These are phyloP conservation scores for Nitzschia putrida DNA, from an alignment of 108 stramenopile species.

Conservation along the genomic window DNA sequence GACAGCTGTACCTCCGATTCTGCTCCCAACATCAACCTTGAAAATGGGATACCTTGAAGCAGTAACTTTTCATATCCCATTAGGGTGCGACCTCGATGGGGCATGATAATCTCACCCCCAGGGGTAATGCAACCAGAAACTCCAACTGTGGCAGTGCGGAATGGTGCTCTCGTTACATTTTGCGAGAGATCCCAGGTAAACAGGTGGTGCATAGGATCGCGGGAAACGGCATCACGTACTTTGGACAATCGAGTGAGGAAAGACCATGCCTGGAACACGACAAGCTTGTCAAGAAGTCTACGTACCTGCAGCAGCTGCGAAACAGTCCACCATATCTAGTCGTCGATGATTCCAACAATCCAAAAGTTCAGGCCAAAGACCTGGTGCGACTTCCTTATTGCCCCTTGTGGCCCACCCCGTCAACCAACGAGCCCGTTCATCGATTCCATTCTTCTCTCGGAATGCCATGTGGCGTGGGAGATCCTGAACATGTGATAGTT, in stretches of 20 bases:
- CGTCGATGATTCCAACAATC: slow-evolving; percentile 41
- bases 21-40: slow-evolving; percentile 62
- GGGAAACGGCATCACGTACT: slow-evolving; percentile 63
- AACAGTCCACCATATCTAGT: slow-evolving; percentile 58
- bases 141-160: slow-evolving; percentile 53
- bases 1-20: slow-evolving; percentile 81
- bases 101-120: slow-evolving; percentile 72
- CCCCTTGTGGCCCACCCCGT: slow-evolving; percentile 59
- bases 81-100: slow-evolving; percentile 62
- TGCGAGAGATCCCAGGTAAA: slow-evolving; percentile 81
- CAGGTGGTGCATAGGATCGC: slow-evolving; percentile 57
- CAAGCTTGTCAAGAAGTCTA: background rate
- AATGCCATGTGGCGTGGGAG: slow-evolving; percentile 50
- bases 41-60: slow-evolving; percentile 78
- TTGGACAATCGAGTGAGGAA: slow-evolving; percentile 28
- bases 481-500: slow-evolving; percentile 36
- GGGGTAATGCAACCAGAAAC: slow-evolving; percentile 76
- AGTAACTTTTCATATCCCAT: slow-evolving; percentile 78
- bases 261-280: background rate
- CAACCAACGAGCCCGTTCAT: slow-evolving; percentile 45
- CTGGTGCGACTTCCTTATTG: slow-evolving; percentile 56
- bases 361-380: slow-evolving; percentile 72
- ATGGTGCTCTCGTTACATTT: slow-evolving; percentile 66
- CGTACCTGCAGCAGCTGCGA: slow-evolving; percentile 32
- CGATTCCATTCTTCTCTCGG: slow-evolving; percentile 47